Percentiles rank a stretch among this genome's conserved stretches.
Conservation (phyloP, 345 rosid genomes). For the Excoecaria agallocha region DNA sequence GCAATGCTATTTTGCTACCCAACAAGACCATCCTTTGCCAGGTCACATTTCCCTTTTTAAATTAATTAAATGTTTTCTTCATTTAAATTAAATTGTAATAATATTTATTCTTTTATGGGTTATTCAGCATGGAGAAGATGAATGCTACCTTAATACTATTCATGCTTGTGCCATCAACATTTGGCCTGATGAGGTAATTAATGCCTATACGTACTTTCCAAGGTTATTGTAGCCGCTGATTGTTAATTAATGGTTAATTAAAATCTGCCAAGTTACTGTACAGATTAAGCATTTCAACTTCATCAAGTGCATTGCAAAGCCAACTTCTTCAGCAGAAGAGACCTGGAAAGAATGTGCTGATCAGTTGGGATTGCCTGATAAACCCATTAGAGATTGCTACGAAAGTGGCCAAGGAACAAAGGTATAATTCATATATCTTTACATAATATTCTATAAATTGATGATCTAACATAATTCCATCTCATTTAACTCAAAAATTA, state of each 20-base stretch:
- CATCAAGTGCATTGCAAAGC: constrained; percentile 42
- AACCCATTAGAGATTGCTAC: constrained; percentile 40
- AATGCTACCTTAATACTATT: constrained; percentile 57
- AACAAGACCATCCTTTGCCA: constrained; percentile 32
- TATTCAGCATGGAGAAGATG: constrained; percentile 65
- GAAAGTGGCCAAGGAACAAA: constrained; percentile 38
- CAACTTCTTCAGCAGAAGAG: constrained; percentile 7
- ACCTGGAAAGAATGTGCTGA: constrained; percentile 35
- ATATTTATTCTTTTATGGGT: neutral
- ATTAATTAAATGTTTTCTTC: too few species aligned
- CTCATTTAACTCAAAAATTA: too few species aligned
- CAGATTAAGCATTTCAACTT: constrained; percentile 50
- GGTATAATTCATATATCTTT: constrained; percentile 20
- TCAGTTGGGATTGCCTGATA: constrained; percentile 15
- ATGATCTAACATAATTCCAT: too few species aligned
- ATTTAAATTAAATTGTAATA: neutral
- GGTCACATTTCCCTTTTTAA: constrained; percentile 20
- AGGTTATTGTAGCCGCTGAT: too few species aligned
- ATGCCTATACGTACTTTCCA: too few species aligned
- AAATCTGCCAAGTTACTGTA: neutral
- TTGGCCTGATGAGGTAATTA: constrained; percentile 48
- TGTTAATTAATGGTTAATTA: too few species aligned
- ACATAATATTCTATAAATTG: neutral
- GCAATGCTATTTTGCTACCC: constrained; percentile 23
- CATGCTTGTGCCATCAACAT: constrained; percentile 57